These are phyloP conservation scores for Anastatica hierochuntica DNA, from an alignment of 345 rosid species.

Conservation along the genomic window DNA sequence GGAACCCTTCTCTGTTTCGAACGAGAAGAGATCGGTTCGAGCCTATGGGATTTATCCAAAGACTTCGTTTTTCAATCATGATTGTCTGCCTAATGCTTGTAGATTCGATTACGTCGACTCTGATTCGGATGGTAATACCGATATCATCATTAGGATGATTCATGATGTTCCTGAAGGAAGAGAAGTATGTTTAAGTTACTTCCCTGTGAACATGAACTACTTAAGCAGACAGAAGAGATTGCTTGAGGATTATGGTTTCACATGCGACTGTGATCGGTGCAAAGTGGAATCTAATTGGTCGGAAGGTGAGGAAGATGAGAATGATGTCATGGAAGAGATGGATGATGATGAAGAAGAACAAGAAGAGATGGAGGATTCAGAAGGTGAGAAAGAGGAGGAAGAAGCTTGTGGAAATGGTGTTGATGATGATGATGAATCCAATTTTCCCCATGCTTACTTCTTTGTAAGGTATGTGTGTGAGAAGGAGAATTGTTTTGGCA, in stretches of 20 bases:
- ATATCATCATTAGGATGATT: conserved; percentile 64
- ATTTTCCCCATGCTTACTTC: conserved; percentile 84
- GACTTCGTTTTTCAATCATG: conserved; percentile 77
- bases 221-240: conserved; percentile 47
- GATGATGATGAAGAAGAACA: conserved; percentile 33
- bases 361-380: conserved; percentile 29
- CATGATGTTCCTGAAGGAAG: conserved; percentile 80
- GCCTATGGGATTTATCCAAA: conserved; percentile 71
- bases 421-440: conserved; percentile 18
- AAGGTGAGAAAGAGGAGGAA: conserved; percentile 10
- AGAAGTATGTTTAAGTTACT: conserved; percentile 85
- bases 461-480: conserved; percentile 68
- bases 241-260: conserved; percentile 68
- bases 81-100: conserved; percentile 96
- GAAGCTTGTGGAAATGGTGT: conserved; percentile 12
- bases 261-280: conserved; percentile 75
- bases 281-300: conserved; percentile 90
- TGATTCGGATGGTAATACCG: conserved; percentile 34
- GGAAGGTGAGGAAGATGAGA: conserved; percentile 43
- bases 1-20: conserved; percentile 44
- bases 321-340: conserved; percentile 22
- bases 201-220: conserved; percentile 69
- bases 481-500: conserved; percentile 60
- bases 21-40: conserved; percentile 50
- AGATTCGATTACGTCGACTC: conserved; percentile 74